These are phyloP conservation scores for Amyloporia xantha DNA, from an alignment of 768 basidiomycete genomes.

Conservation along the genomic window DNA sequence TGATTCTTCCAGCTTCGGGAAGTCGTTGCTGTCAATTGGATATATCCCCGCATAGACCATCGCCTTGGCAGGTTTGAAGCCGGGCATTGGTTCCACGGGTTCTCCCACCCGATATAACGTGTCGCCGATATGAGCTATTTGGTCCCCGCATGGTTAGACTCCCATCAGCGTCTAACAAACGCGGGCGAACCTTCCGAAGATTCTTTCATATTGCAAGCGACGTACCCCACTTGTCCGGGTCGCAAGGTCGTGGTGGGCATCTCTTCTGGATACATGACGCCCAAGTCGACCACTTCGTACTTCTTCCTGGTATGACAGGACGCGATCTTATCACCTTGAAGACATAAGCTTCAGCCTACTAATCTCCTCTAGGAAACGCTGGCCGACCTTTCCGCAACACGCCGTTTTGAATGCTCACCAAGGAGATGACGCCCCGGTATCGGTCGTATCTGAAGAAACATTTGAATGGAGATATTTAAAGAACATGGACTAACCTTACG, in stretches of 20 bases:
- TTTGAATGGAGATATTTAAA: neutral
- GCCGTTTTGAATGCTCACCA: slow-evolving; percentile 79
- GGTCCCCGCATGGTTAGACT: neutral
- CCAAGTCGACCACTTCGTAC: slow-evolving; percentile 86
- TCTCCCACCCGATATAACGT: slow-evolving; percentile 76
- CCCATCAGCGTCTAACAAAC: neutral
- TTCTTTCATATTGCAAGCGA: slow-evolving; percentile 98
- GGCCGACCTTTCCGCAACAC: slow-evolving; percentile 68
- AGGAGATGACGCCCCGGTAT: slow-evolving; percentile 92
- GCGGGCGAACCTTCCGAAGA: slow-evolving; percentile 70
- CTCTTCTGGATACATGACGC: slow-evolving; percentile 88
- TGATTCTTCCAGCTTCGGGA: slow-evolving; percentile 92
- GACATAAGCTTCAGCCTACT: slow-evolving; percentile 2
- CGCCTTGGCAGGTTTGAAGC: slow-evolving; percentile 87
- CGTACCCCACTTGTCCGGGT: slow-evolving; percentile 81
- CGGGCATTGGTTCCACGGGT: slow-evolving; percentile 76
- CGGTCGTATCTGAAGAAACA: slow-evolving; percentile 68
- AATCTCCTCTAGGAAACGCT: neutral
- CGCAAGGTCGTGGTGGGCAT: slow-evolving; percentile 59
- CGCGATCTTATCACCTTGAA: slow-evolving; percentile 79
- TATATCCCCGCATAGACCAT: slow-evolving; percentile 98
- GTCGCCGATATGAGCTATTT: slow-evolving; percentile 85
- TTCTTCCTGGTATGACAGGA: slow-evolving; percentile 81
- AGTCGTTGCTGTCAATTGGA: slow-evolving; percentile 87
- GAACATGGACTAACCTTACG: too few species aligned